A percentile compares a stretch with the other conserved stretches of the same genome.
Evolutionary conservation across 2,329 filamentous ascomycete genomes (phyloP).

Genomic region (Claviceps sp.): DNA sequence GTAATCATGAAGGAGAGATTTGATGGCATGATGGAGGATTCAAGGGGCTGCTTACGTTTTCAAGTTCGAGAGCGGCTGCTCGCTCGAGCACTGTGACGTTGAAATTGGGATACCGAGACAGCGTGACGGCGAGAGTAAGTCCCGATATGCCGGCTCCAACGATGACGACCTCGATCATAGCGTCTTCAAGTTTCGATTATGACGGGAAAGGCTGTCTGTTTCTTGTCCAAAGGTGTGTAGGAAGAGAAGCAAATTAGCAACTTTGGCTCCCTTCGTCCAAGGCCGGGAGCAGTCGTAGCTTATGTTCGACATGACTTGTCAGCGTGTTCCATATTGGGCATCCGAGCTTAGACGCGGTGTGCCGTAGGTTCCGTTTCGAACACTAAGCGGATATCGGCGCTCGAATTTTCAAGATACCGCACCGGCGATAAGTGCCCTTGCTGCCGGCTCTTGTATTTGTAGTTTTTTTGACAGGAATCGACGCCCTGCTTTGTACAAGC

Average conservation of each 20-base stretch:
- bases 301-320: neutral
- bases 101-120: constrained; percentile 3
- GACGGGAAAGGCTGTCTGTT: neutral
- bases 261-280: neutral
- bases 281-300: neutral
- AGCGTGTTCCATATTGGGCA: too few species aligned
- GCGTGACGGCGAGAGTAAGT: constrained; percentile 6
- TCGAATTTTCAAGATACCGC: too few species aligned
- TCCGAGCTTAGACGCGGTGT: too few species aligned
- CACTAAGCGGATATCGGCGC: too few species aligned
- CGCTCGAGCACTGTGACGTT: constrained; percentile 8
- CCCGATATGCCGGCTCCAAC: constrained; percentile 10
- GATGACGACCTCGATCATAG: constrained; percentile 6
- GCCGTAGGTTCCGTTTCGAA: too few species aligned
- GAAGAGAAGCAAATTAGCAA: neutral
- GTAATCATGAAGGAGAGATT: neutral
- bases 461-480: too few species aligned
- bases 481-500: too few species aligned
- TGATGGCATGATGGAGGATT: neutral
- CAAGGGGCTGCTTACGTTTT: neutral
- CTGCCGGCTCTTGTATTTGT: too few species aligned
- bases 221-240: neutral
- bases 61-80: neutral
- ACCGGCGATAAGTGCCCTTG: too few species aligned
- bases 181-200: neutral